These are phyloP conservation scores for Fusarium tricinctum DNA, from an alignment of 2,329 filamentous ascomycete species.

Conservation along the genomic window DNA sequence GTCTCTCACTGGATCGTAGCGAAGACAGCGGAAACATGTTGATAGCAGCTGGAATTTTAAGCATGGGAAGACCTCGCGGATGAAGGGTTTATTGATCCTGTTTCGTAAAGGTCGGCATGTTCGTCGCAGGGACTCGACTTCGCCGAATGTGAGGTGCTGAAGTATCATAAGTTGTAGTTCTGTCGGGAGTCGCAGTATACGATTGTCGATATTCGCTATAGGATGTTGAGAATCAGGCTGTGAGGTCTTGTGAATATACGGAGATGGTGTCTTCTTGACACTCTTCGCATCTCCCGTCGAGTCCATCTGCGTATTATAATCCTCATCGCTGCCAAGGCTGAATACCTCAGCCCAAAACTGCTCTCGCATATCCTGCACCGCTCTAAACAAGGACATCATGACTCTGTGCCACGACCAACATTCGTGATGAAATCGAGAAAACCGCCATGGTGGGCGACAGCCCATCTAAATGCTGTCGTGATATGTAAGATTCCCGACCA, in stretches of 20 bases:
- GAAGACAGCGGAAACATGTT: constrained; percentile 60
- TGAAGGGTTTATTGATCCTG: constrained; percentile 53
- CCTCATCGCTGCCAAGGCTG: not conserved
- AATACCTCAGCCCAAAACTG: not conserved
- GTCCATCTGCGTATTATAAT: not conserved
- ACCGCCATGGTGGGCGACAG: not conserved
- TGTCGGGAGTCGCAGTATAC: constrained; percentile 56
- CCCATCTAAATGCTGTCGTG: not conserved
- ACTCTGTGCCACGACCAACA: not conserved
- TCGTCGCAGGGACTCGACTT: constrained; percentile 59
- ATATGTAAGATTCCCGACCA: not conserved
- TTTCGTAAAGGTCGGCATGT: constrained; percentile 57
- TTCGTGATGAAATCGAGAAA: not conserved
- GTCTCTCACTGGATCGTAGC: constrained; percentile 51
- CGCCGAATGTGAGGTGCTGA: constrained; percentile 58
- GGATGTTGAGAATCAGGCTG: not conserved
- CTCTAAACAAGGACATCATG: not conserved
- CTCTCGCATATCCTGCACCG: not conserved
- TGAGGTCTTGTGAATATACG: not conserved
- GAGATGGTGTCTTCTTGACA: not conserved
- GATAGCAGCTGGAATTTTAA: constrained; percentile 52
- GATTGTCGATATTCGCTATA: constrained; percentile 2
- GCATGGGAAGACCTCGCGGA: constrained; percentile 56
- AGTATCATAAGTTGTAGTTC: constrained; percentile 61
- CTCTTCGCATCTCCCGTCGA: not conserved